phyloP scores from a whole-genome alignment of 2,329 filamentous ascomycete genomes.

The Colletotrichum shisoi region DNA sequence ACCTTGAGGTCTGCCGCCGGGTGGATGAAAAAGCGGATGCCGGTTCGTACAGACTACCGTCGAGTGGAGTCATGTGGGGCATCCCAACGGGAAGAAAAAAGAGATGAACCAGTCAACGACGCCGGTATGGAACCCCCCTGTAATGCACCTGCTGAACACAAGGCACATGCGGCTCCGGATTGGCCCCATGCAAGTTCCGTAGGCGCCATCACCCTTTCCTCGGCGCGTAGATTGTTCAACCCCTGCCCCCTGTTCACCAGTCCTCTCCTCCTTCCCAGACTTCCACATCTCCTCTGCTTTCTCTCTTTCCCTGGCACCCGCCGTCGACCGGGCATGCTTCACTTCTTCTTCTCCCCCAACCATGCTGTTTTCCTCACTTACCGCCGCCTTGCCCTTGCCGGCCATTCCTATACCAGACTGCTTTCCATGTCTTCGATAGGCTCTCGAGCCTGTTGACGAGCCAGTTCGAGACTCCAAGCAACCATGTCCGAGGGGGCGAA shows the following conservation, averaged over 20 bases:
- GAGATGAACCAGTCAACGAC: conserved; percentile 33
- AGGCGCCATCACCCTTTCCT: conserved; percentile 41
- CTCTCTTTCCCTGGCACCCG: conserved; percentile 3
- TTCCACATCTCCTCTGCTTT: conserved; percentile 9
- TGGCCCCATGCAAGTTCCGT: conserved; percentile 41
- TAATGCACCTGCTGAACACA: conserved; percentile 36
- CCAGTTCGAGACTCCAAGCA: conserved; percentile 16
- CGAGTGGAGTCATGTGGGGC: conserved; percentile 10
- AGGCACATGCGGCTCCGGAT: conserved; percentile 41
- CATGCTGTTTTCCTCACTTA: conserved; percentile 32
- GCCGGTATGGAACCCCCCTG: conserved; percentile 21
- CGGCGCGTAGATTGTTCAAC: conserved; percentile 40
- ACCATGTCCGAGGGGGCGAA: conserved; percentile 27
- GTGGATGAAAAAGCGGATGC: neutral
- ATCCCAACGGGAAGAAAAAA: conserved; percentile 36
- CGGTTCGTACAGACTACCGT: conserved; percentile 27
- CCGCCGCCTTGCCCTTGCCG: conserved; percentile 20
- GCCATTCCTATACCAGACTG: conserved; percentile 3
- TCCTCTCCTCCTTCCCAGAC: conserved; percentile 3
- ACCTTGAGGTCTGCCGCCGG: conserved; percentile 20
- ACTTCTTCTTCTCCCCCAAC: conserved; percentile 25
- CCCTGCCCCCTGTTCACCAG: conserved; percentile 31
- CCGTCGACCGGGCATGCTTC: conserved; percentile 4
- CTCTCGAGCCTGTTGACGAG: conserved; percentile 17
- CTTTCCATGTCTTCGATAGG: conserved; percentile 30